A percentile compares a stretch with the other conserved stretches of the same genome.
Evolutionary conservation across 2,329 filamentous ascomycete genomes (phyloP).

Genomic region (Colletotrichum cordylinicola): DNA sequence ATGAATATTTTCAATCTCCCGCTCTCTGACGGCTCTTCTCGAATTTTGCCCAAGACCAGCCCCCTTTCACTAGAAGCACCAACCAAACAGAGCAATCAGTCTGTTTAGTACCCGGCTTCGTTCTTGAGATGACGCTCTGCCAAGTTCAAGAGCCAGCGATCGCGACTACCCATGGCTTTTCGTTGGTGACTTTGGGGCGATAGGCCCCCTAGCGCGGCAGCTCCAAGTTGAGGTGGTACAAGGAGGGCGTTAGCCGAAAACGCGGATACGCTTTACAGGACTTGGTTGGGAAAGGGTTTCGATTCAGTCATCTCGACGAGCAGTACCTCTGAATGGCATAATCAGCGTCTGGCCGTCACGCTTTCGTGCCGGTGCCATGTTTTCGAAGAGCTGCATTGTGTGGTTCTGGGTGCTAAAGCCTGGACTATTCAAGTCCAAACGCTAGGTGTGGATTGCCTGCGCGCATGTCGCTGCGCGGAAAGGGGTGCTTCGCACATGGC

Average conservation of each 20-base stretch:
- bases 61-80: background rate
- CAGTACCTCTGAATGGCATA: background rate
- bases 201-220: background rate
- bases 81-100: background rate
- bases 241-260: conserved; percentile 1
- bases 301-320: background rate
- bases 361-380: background rate
- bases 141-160: background rate
- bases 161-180: background rate
- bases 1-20: background rate
- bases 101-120: background rate
- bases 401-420: background rate
- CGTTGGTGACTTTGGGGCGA: background rate
- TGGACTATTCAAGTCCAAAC: background rate
- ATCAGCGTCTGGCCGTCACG: background rate
- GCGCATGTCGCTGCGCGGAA: background rate
- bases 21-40: background rate
- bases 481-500: background rate
- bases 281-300: background rate
- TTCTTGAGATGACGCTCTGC: background rate
- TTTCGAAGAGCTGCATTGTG: background rate
- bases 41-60: background rate
- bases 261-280: background rate
- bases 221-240: background rate
- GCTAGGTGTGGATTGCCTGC: background rate